Percentiles rank a stretch among this genome's conserved stretches.
These are phyloP conservation scores for Shiraia sp. DNA, from an alignment of 2,329 filamentous ascomycete species.

Conservation along the genomic window DNA sequence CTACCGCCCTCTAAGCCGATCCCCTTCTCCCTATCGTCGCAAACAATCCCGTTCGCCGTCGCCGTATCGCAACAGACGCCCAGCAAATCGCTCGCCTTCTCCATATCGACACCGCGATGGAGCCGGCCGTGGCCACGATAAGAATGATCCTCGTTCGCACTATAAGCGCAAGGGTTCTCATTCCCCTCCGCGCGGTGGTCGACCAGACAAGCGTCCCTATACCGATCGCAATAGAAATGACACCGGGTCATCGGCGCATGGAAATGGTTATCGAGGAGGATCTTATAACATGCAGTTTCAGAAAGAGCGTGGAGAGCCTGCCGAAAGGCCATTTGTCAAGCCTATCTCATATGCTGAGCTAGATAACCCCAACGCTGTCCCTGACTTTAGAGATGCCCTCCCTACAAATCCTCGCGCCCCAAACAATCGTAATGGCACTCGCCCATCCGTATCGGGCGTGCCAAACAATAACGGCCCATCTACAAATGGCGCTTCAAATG, in stretches of 20 bases:
- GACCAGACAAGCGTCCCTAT: slow-evolving; percentile 62
- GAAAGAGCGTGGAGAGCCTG: slow-evolving; percentile 10
- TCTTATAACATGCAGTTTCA: slow-evolving; percentile 9
- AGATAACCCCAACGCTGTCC: slow-evolving; percentile 49
- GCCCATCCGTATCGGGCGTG: slow-evolving; percentile 6
- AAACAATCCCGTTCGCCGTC: slow-evolving; percentile 30
- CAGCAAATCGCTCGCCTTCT: slow-evolving; percentile 30
- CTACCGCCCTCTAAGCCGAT: slow-evolving; percentile 30
- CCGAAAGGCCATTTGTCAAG: slow-evolving; percentile 19
- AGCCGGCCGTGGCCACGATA: slow-evolving; percentile 26
- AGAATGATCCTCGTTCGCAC: slow-evolving; percentile 42
- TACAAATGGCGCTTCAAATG: slow-evolving; percentile 3
- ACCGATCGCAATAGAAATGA: slow-evolving; percentile 52
- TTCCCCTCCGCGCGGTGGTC: slow-evolving; percentile 28
- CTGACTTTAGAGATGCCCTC: slow-evolving; percentile 19
- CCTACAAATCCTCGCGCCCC: slow-evolving; percentile 8
- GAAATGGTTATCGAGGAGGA: slow-evolving; percentile 55
- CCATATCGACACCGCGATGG: slow-evolving; percentile 26
- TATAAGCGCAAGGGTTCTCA: slow-evolving; percentile 51
- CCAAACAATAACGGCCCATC: slow-evolving; percentile 9
- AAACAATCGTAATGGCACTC: slow-evolving; percentile 6
- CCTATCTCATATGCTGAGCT: slow-evolving; percentile 39
- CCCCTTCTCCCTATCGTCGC: slow-evolving; percentile 36
- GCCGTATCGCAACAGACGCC: slow-evolving; percentile 30
- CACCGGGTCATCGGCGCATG: slow-evolving; percentile 63